Evolutionary conservation across 2,329 filamentous ascomycete species (phyloP).

Genomic region (Hortaea sp.): DNA sequence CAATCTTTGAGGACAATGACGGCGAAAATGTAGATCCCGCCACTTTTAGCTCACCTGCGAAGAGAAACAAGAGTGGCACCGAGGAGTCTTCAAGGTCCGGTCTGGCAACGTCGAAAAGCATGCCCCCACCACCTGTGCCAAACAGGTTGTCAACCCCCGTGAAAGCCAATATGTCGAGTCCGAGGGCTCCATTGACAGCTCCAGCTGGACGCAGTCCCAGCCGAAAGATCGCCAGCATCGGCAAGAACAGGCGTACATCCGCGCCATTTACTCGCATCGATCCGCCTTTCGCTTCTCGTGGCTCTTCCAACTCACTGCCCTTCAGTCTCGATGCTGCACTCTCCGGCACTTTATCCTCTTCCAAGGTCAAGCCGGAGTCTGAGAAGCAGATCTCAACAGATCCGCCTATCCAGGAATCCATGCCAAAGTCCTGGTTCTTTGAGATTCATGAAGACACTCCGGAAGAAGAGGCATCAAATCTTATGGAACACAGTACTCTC

Average conservation of each 20-base stretch:
- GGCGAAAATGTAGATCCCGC: conserved; percentile 51
- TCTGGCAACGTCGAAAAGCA: conserved; percentile 24
- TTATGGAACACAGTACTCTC: conserved; percentile 83
- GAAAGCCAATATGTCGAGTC: conserved; percentile 30
- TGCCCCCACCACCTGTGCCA: conserved; percentile 26
- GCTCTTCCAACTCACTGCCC: conserved; percentile 38
- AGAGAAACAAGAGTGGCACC: conserved; percentile 40
- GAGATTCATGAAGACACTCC: conserved; percentile 88
- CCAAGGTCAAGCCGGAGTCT: conserved; percentile 15
- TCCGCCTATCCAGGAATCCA: conserved; percentile 46
- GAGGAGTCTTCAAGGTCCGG: conserved; percentile 29
- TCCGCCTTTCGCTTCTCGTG: conserved; percentile 49
- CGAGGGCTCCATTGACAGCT: conserved; percentile 40
- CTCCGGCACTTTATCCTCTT: conserved; percentile 58
- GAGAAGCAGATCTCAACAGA: conserved; percentile 20
- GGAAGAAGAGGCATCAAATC: conserved; percentile 82
- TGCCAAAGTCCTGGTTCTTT: conserved; percentile 66
- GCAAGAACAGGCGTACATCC: conserved; percentile 50
- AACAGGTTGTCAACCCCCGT: conserved; percentile 27
- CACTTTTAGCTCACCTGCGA: conserved; percentile 39
- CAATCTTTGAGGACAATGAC: conserved; percentile 38
- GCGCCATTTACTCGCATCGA: conserved; percentile 59
- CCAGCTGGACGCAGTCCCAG: conserved; percentile 74
- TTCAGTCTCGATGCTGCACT: conserved; percentile 82
- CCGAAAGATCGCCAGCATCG: conserved; percentile 57